These are phyloP conservation scores for Citeromyces matritensis DNA, from an alignment of 805 yeast genomes.

Conservation along the genomic window DNA sequence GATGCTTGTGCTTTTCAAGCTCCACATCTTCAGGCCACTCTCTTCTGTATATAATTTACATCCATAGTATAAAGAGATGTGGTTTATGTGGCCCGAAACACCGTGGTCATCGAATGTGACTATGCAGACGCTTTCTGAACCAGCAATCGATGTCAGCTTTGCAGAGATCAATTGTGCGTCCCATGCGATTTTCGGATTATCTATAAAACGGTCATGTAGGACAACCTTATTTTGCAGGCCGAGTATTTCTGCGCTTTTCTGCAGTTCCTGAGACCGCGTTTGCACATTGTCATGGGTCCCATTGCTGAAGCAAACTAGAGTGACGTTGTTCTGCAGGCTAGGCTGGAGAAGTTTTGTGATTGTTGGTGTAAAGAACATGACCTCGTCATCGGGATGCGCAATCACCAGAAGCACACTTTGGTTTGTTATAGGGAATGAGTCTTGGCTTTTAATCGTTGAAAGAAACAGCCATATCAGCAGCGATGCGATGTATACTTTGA, in stretches of 20 bases:
- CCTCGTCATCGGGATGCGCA: constrained; percentile 98
- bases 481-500: too few relatives aligned
- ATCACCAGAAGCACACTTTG: constrained; percentile 26
- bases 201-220: constrained; percentile 23
- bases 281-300: constrained; percentile 63
- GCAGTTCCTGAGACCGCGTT: constrained; percentile 45
- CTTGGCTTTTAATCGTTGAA: constrained; percentile 4
- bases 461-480: constrained; percentile 2
- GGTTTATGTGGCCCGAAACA: constrained; percentile 82
- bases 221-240: constrained; percentile 30
- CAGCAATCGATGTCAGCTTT: constrained; percentile 13
- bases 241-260: constrained; percentile 33
- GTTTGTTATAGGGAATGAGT: too few relatives aligned
- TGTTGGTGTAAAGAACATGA: constrained; percentile 90
- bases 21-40: constrained; percentile 6
- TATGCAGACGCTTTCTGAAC: not conserved
- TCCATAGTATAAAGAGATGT: constrained; percentile 46
- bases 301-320: constrained; percentile 54
- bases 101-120: constrained; percentile 77
- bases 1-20: constrained; percentile 16
- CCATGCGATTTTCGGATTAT: constrained; percentile 64
- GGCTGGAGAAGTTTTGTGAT: constrained; percentile 33
- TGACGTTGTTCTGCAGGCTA: constrained; percentile 31
- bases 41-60: constrained; percentile 16
- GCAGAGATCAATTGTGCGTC: constrained; percentile 22